phyloP scores from a whole-genome alignment of 1,284 basidiomycete genomes.

The Malassezia slooffiae region DNA sequence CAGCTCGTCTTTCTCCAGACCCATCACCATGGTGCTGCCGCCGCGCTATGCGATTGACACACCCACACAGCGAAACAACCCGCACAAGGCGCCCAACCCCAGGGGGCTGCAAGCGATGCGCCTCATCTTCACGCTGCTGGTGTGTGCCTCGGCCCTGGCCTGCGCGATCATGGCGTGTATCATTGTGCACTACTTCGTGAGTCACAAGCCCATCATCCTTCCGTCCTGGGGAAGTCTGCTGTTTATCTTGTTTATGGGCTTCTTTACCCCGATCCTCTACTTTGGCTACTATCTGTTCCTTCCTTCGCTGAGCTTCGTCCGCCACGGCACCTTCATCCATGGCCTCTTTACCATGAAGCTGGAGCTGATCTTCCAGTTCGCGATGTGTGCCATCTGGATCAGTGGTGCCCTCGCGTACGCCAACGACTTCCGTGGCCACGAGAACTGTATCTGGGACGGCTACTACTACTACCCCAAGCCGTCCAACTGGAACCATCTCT shows the following conservation, averaged over 20 bases:
- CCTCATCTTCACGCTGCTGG: constrained; percentile 36
- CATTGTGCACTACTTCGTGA: constrained; percentile 46
- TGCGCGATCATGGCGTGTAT: constrained; percentile 39
- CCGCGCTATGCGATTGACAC: constrained; percentile 31
- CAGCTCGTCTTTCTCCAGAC: too few relatives aligned
- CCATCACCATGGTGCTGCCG: constrained; percentile 33
- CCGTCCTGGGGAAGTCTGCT: constrained; percentile 48
- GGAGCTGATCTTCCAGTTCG: constrained; percentile 45
- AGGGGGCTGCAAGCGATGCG: constrained; percentile 36
- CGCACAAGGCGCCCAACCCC: constrained; percentile 29
- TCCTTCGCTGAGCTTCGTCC: constrained; percentile 42
- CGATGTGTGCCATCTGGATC: constrained; percentile 45
- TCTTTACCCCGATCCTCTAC: constrained; percentile 44
- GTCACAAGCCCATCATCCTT: constrained; percentile 43
- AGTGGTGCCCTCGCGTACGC: constrained; percentile 47
- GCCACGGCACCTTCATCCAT: constrained; percentile 43
- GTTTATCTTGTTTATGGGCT: constrained; percentile 46
- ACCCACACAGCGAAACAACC: constrained; percentile 20
- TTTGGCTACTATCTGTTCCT: constrained; percentile 47
- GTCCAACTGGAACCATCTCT: constrained; percentile 42
- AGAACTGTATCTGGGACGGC: constrained; percentile 47
- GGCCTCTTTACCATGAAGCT: constrained; percentile 43
- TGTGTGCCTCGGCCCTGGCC: constrained; percentile 35
- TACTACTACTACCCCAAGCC: constrained; percentile 48
- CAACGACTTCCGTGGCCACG: constrained; percentile 41